Evolutionary conservation across 805 yeast genomes (phyloP).

Genomic region (Osmozyma mogii): DNA sequence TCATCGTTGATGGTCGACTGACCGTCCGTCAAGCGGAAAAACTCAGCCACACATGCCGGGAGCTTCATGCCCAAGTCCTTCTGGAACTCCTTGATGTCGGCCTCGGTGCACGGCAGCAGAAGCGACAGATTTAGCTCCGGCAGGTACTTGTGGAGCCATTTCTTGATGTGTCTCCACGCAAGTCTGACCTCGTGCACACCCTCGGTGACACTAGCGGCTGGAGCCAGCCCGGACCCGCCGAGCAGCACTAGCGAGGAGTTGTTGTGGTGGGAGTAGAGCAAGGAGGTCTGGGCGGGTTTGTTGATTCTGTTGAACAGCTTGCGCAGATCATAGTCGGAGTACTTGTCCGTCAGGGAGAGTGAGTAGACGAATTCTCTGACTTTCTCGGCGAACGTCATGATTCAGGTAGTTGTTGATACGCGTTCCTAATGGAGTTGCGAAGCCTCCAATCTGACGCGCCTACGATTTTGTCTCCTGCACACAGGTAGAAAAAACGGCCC

Average conservation of each 20-base stretch:
- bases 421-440: neutral
- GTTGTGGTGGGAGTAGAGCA: slow-evolving; percentile 22
- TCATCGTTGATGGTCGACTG: slow-evolving; percentile 64
- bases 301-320: slow-evolving; percentile 36
- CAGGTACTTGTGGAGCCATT: slow-evolving; percentile 71
- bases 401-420: neutral
- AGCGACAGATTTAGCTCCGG: slow-evolving; percentile 78
- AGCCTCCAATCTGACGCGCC: neutral
- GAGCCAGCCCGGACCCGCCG: slow-evolving; percentile 2
- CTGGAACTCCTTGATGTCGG: slow-evolving; percentile 79
- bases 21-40: slow-evolving; percentile 81
- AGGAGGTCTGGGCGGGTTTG: slow-evolving; percentile 28
- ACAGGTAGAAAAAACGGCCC: neutral
- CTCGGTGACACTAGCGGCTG: slow-evolving; percentile 36
- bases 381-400: slow-evolving; percentile 26
- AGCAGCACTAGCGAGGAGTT: slow-evolving; percentile 16
- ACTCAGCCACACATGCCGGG: slow-evolving; percentile 78
- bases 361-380: slow-evolving; percentile 57
- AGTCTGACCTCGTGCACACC: slow-evolving; percentile 70
- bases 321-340: slow-evolving; percentile 55
- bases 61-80: slow-evolving; percentile 65
- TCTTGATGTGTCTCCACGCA: slow-evolving; percentile 85
- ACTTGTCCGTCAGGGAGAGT: slow-evolving; percentile 58
- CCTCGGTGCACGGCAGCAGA: slow-evolving; percentile 68
- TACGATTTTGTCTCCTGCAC: neutral